Evolutionary conservation across 257 asterid species (phyloP), one percentile per base, ranked within the genome.

Genomic region (Verbena officinalis): DNA sequence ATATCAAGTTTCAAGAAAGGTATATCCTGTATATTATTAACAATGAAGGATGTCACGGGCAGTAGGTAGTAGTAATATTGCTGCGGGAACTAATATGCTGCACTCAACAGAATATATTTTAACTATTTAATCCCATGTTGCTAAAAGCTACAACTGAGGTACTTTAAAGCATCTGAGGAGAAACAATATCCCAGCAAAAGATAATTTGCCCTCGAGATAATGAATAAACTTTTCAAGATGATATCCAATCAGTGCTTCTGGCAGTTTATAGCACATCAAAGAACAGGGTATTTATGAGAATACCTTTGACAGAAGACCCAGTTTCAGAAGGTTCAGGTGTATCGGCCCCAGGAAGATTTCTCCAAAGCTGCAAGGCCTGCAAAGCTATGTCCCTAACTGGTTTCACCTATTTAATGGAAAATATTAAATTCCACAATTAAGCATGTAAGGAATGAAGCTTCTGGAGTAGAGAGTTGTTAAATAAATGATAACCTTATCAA

Each of bases 291-390:
- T 21, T 45, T 65, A 38, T 15, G 14, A 59, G 7, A 63, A 46
- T 67, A 89, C 97, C 98, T 85, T 78, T 87, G 75, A 87, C 70
- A 40, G 88, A 89, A 65, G 98, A 93, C 51, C 95, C 96, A 40
- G 94, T 71, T 77, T 93, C 98, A 50, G 98, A 93, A 53, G 96
- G 96, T 83, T 87, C 98, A 14, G 86, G 83, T 69, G 90, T 81
- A 75, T 79, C 76, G 10, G 86, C 22, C 50, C 93, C 89, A 4
- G 91, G 91, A 73, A 93, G 80, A 69, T 73, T 81, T 81, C 77
- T 85, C 98, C 98, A 93, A 19, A 83, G 71, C 67, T 87, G 94
- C 78, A 89, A 74, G 68, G 98, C 96, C 77, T 89, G 98, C 81
- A 93, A 31, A 71, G 91, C 97, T 51, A 80, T 59, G 69, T 93